Evolutionary conservation across 2,329 filamentous ascomycete species (phyloP), one percentile per base, ranked within the genome.

Genomic region (Penicillium occitanis): DNA sequence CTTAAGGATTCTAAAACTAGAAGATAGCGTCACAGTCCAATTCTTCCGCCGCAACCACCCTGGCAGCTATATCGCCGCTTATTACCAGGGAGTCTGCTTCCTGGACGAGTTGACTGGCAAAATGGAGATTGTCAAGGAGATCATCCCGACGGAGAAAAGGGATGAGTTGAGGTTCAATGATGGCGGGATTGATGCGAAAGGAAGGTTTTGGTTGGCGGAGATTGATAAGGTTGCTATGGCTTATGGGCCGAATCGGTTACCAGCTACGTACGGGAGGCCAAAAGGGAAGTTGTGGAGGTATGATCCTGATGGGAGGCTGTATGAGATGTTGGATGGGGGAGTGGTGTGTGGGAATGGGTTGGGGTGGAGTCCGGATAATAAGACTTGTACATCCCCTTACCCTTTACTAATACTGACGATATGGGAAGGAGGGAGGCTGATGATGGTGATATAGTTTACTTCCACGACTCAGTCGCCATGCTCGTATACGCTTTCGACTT

Each of bases 41-140:
- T 74, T 73, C 48, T 79, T 79, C 69, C 73, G 77, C 28, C 69
- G 71, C 51, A 67, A 71, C 44, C 69, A 71, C n/a, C 72, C 75
- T 3, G 74, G 76, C 2, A 77, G 76, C 63, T 79, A 79, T 65
- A 76, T 79, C 64, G 76, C 73, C 46, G 77, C 76, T n/a, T 79
- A 79, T 61, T 77, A 76, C 68, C 73, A 75, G 62, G 78, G 77
- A 3, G 72, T 79, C 13, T 78, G 75, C 11, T 76, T 77, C 40
- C 25, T 79, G 19, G 77, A 79, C 66, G 76, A 79, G 67, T 69
- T 68, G 37, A 78, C 73, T 3, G 76, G 78, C 1, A 72, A 73
- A 40, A 66, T 79, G 40, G 73, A 78, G 22, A 70, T 79, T 5
- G 64, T 78, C 57, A 75, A 74, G 65, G 76, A 79, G 66, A 78